A percentile compares a stretch with the other conserved stretches of the same genome.
These are phyloP conservation scores for Viola odorata DNA, from an alignment of 345 rosid species.

Conservation along the genomic window DNA sequence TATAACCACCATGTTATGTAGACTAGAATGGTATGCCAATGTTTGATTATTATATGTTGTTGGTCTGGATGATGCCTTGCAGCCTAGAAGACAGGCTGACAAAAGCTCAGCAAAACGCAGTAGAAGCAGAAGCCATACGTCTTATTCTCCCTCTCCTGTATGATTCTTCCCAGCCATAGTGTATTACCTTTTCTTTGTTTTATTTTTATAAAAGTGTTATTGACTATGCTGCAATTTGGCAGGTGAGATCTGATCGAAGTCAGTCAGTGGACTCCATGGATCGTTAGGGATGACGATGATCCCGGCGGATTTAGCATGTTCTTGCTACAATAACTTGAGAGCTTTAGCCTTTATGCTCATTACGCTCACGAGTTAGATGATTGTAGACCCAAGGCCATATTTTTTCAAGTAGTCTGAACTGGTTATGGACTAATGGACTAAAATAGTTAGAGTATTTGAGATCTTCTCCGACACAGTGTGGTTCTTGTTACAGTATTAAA, in stretches of 20 bases:
- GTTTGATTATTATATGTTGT: background rate
- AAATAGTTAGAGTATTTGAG: too few relatives aligned
- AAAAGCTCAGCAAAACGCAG: constrained; percentile 17
- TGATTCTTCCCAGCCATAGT: background rate
- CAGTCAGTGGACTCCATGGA: constrained; percentile 7
- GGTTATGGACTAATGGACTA: too few relatives aligned
- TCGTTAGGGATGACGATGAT: constrained; percentile 1
- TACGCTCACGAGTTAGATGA: too few relatives aligned
- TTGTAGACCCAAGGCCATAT: too few relatives aligned
- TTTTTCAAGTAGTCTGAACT: too few relatives aligned
- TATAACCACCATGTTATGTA: background rate
- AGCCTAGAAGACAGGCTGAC: constrained; percentile 15
- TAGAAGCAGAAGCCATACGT: constrained; percentile 19
- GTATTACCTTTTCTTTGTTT: background rate
- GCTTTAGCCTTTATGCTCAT: background rate
- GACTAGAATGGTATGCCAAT: background rate
- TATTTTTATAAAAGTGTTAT: background rate
- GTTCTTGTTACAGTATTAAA: too few relatives aligned
- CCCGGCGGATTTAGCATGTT: background rate
- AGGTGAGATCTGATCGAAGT: constrained; percentile 50
- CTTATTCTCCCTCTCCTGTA: constrained; percentile 32
- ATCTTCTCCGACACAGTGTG: too few relatives aligned
- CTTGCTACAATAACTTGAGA: background rate
- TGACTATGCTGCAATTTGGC: constrained; percentile 17
- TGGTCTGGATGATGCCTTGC: constrained; percentile 11